These are phyloP conservation scores for Sphaerosporella brunnea DNA, from an alignment of 495 filamentous ascomycete genomes.

Conservation along the genomic window DNA sequence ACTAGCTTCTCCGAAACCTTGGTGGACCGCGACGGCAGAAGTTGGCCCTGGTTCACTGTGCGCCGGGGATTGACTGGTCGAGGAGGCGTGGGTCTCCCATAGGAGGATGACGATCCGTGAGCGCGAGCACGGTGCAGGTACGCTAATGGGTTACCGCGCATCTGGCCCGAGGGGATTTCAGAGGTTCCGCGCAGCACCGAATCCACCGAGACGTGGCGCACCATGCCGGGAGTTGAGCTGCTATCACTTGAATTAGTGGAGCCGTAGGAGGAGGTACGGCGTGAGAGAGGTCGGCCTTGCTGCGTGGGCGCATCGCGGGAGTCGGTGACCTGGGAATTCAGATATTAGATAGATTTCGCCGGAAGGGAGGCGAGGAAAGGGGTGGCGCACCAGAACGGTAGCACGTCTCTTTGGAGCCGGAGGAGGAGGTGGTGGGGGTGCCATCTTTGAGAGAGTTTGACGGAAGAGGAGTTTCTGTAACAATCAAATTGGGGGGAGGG, in stretches of 20 bases:
- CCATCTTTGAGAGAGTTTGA: not conserved
- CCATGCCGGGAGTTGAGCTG: conserved; percentile 14
- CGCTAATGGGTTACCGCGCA: conserved; percentile 46
- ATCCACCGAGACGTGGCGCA: conserved; percentile 81
- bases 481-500: too few species aligned
- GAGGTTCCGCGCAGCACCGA: conserved; percentile 86
- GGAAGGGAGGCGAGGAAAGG: not conserved
- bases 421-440: not conserved
- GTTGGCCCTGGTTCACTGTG: conserved; percentile 41
- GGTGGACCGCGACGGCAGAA: conserved; percentile 68
- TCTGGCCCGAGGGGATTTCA: conserved; percentile 89
- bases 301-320: conserved; percentile 26
- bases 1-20: conserved; percentile 93
- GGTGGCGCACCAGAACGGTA: conserved; percentile 20
- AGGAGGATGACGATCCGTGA: conserved; percentile 27
- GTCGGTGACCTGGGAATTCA: conserved; percentile 7
- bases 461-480: too few species aligned
- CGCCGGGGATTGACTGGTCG: conserved; percentile 30
- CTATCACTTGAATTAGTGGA: conserved; percentile 6
- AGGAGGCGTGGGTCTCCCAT: conserved; percentile 24
- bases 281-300: conserved; percentile 17
- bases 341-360: not conserved
- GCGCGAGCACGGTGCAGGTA: conserved; percentile 35
- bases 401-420: conserved; percentile 20
- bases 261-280: not conserved